phyloP scores from a whole-genome alignment of 2,329 filamentous ascomycete genomes.

The Exutisphaerella laricina region DNA sequence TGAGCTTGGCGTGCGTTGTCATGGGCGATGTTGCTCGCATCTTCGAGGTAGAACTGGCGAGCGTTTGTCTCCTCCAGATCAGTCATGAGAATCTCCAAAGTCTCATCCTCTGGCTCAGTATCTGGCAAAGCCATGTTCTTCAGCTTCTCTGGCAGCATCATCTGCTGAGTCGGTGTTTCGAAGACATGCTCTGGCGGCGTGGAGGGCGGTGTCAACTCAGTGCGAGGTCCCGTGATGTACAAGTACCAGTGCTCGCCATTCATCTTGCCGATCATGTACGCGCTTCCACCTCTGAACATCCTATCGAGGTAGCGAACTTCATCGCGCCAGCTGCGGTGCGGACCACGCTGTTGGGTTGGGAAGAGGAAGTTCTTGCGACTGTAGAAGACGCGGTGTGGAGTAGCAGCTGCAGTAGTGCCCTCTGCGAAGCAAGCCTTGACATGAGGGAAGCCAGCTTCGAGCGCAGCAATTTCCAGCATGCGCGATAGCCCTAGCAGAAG shows the following conservation, averaged over 20 bases:
- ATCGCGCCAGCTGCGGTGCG: conserved; percentile 95
- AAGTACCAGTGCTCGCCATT: conserved; percentile 99
- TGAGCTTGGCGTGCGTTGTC: conserved; percentile 65
- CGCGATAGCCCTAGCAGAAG: conserved; percentile 82
- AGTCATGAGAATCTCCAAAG: conserved; percentile 64
- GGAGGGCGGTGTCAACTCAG: conserved; percentile 70
- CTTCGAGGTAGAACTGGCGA: conserved; percentile 64
- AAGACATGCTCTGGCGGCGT: conserved; percentile 57
- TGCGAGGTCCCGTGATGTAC: conserved; percentile 86
- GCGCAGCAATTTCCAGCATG: conserved; percentile 84
- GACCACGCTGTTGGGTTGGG: conserved; percentile 86
- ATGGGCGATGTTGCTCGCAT: conserved; percentile 86
- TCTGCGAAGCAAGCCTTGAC: conserved; percentile 61
- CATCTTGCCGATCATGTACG: conserved; percentile 99
- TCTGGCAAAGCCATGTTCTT: conserved; percentile 27
- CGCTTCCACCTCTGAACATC: conserved; percentile 85
- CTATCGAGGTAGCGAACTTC: conserved; percentile 90
- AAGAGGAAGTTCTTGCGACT: conserved; percentile 98
- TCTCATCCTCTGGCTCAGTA: conserved; percentile 58
- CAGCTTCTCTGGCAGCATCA: conserved; percentile 53
- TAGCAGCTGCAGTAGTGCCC: conserved; percentile 69
- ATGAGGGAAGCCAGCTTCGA: conserved; percentile 83
- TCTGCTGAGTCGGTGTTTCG: conserved; percentile 54
- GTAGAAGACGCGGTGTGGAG: conserved; percentile 94
- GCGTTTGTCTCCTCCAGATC: conserved; percentile 62